A percentile compares a stretch with the other conserved stretches of the same genome.
Conservation (phyloP, 345 rosid genomes). For the Eutrema japonicum region DNA sequence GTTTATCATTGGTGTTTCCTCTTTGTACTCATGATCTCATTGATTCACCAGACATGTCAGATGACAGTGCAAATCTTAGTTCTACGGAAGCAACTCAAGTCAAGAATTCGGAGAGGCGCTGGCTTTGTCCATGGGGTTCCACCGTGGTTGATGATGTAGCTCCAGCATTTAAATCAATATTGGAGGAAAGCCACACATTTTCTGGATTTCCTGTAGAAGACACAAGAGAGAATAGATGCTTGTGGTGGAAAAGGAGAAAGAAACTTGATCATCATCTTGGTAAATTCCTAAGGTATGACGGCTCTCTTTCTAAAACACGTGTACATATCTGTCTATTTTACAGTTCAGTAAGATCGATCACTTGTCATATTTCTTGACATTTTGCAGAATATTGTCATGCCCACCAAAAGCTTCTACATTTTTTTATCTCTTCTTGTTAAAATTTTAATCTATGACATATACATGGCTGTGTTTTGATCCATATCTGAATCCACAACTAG, state of each 20-base stretch:
- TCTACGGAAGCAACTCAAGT: slow-evolving; percentile 40
- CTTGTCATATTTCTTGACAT: slow-evolving; percentile 15
- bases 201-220: slow-evolving; percentile 58
- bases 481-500: slow-evolving; percentile 10
- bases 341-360: slow-evolving; percentile 22
- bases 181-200: slow-evolving; percentile 74
- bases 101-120: slow-evolving; percentile 48
- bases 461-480: slow-evolving; percentile 20
- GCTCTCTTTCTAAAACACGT: slow-evolving; percentile 23
- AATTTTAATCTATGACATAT: background rate
- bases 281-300: slow-evolving; percentile 64
- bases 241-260: slow-evolving; percentile 85
- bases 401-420: slow-evolving; percentile 13
- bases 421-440: slow-evolving; percentile 6
- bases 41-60: slow-evolving; percentile 50
- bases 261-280: slow-evolving; percentile 76
- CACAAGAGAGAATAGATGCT: slow-evolving; percentile 55
- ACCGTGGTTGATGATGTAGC: slow-evolving; percentile 70
- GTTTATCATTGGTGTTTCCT: slow-evolving; percentile 3
- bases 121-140: slow-evolving; percentile 94
- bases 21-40: slow-evolving; percentile 31
- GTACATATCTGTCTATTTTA: background rate
- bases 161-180: slow-evolving; percentile 73
- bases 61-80: slow-evolving; percentile 48
- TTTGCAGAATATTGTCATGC: slow-evolving; percentile 19